Evolutionary conservation across 768 basidiomycete species (phyloP), one percentile per base, ranked within the genome.

Genomic region (Gloeopeniophorella convolvens): DNA sequence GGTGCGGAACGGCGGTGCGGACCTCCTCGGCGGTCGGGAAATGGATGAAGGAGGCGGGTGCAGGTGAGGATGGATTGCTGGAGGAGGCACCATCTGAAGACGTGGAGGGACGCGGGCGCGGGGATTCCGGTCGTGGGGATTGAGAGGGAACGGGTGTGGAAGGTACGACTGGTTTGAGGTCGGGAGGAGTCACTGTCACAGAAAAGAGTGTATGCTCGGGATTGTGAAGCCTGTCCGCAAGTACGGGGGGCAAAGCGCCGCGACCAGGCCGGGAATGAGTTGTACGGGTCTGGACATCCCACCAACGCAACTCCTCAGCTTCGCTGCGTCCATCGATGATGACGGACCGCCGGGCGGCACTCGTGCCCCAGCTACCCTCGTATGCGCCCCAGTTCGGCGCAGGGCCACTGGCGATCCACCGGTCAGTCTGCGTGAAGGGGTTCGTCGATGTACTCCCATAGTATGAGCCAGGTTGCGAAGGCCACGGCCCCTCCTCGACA

Each of bases 1-100:
- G 82, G 62, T 92, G 88, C 11, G 89, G 89, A 26, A 87, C 72
- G 26, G 87, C 75, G 13, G 74, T 77, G n/a, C 73, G 76, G 5
- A 83, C 70, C 58, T 89, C 85, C 30, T 80, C 77, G 50, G 74
- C 70, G n/a, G 79, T 71, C 1, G 83, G 83, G 9, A 70, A 62
- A 7, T 26, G 50, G 49, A 46, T 8, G 45, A 59, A 62, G 18
- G 65, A 39, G 2, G 48, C 35, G 31, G 65, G 51, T 23, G 62
- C 50, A 50, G 59, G 59, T 5, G 43, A 44, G 5, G 18, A 48
- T 47, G 45, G 50, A 52, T 60, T 23, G 30, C 51, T 54, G 42
- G 59, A 37, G 16, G 40, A 42, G 8, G 32, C 24, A 10, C 43
- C 41, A 30, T 55, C 54, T 10, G 30, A 39, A 12, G 32, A 34